Percentiles rank a stretch among this genome's conserved stretches.
These are phyloP conservation scores for Saturnispora bothae DNA, from an alignment of 805 yeast genomes.

Conservation along the genomic window DNA sequence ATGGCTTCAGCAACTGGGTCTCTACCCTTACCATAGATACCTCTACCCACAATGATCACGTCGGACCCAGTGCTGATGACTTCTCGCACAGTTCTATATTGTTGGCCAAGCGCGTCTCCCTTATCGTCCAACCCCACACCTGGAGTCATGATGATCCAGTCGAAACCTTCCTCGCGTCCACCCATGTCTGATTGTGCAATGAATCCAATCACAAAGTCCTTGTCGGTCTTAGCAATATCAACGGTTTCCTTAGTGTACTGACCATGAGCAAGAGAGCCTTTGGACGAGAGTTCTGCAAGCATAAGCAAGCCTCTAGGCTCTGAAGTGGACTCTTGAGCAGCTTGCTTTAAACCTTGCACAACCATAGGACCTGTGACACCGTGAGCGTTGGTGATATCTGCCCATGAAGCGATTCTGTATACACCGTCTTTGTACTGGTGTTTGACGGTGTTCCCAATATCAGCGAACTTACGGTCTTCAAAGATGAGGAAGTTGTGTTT, in stretches of 20 bases:
- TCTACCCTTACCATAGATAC: constrained; percentile 87
- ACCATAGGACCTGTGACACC: constrained; percentile 95
- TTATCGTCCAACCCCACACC: constrained; percentile 97
- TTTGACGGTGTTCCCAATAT: constrained; percentile 95
- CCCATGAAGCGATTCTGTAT: constrained; percentile 83
- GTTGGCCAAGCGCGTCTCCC: constrained; percentile 94
- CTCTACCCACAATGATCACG: constrained; percentile 96
- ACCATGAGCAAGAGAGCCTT: constrained; percentile 89
- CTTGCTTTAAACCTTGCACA: constrained; percentile 77
- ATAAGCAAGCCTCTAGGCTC: constrained; percentile 86
- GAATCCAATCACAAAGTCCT: constrained; percentile 89
- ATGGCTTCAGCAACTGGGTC: constrained; percentile 81
- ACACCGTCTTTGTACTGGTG: constrained; percentile 88
- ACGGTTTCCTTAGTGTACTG: constrained; percentile 81
- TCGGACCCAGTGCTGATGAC: constrained; percentile 85
- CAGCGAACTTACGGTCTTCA: constrained; percentile 97
- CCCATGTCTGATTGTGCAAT: constrained; percentile 90
- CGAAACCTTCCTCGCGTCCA: constrained; percentile 73
- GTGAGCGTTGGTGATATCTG: constrained; percentile 96
- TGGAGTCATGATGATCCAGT: constrained; percentile 96
- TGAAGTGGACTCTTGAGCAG: constrained; percentile 54
- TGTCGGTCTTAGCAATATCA: constrained; percentile 75
- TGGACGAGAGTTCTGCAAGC: constrained; percentile 92
- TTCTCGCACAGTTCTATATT: constrained; percentile 83
- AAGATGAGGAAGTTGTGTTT: constrained; percentile 86